Percentiles rank a stretch among this genome's conserved stretches.
These are phyloP conservation scores for Calonectria pauciramosa DNA, from an alignment of 2,329 filamentous ascomycete genomes.

Conservation along the genomic window DNA sequence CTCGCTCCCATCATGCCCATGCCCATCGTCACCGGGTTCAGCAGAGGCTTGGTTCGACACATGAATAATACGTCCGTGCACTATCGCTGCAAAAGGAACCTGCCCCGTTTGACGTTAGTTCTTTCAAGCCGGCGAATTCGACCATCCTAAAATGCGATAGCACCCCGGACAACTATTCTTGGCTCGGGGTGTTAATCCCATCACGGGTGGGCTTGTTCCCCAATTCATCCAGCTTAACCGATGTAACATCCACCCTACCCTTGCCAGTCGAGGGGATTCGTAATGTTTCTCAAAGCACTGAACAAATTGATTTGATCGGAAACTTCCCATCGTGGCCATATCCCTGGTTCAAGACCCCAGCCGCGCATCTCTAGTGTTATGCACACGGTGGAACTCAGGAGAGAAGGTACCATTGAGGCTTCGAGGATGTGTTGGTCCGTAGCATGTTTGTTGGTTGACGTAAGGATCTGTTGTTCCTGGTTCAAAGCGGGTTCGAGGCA, in stretches of 20 bases:
- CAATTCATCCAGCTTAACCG: conserved; percentile 10
- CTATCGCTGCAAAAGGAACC: not conserved
- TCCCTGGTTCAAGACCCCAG: not conserved
- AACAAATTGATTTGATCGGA: not conserved
- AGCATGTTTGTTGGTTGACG: not conserved
- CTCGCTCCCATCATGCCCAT: not conserved
- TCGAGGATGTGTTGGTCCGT: not conserved
- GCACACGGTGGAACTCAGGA: not conserved
- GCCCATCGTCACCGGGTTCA: not conserved
- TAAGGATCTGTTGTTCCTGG: not conserved
- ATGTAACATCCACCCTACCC: not conserved
- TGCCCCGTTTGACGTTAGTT: not conserved
- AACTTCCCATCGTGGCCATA: not conserved
- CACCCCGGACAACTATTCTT: not conserved
- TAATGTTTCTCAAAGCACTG: not conserved
- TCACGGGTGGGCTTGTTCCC: not conserved
- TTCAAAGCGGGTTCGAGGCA: not conserved
- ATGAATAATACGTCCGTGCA: not conserved
- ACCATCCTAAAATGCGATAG: not conserved
- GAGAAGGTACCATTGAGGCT: not conserved
- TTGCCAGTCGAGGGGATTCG: not conserved
- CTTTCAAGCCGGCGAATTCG: not conserved
- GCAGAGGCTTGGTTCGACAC: not conserved
- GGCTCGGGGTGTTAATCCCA: not conserved
- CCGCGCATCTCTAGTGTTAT: not conserved